phyloP scores from a whole-genome alignment of 2,329 filamentous ascomycete species.

The Alternaria ventricosa region DNA sequence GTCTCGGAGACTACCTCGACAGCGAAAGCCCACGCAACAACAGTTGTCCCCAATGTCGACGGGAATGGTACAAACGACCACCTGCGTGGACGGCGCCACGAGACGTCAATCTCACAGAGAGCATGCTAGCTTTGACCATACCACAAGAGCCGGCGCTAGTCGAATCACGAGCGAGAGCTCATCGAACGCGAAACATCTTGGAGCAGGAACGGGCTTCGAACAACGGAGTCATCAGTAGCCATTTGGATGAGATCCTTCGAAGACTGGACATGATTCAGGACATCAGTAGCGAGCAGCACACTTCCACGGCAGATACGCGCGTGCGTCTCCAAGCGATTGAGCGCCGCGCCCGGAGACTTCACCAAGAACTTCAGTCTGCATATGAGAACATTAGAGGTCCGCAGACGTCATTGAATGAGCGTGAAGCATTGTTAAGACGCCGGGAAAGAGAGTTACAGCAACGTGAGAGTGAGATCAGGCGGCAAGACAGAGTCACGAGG shows the following conservation, averaged over 20 bases:
- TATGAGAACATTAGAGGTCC: not conserved
- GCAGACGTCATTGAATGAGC: not conserved
- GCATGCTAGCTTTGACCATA: not conserved
- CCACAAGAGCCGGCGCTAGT: not conserved
- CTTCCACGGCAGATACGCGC: not conserved
- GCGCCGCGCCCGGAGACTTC: not conserved
- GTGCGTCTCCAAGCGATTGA: slow-evolving; percentile 1
- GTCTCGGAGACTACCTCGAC: slow-evolving; percentile 10
- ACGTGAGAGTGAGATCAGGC: not conserved
- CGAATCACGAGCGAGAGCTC: not conserved
- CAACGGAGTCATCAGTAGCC: not conserved
- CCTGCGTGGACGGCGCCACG: not conserved
- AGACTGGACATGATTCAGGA: not conserved
- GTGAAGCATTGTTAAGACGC: not conserved
- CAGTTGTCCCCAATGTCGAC: slow-evolving; percentile 15
- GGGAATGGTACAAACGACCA: slow-evolving; percentile 11
- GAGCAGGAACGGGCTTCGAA: not conserved
- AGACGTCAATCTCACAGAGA: slow-evolving; percentile 2
- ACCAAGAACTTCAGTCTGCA: not conserved
- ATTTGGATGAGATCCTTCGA: not conserved
- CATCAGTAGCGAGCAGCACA: not conserved
- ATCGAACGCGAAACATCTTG: not conserved
- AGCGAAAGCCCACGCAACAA: slow-evolving; percentile 10
- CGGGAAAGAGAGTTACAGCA: not conserved
- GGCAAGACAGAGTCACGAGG: not conserved